Evolutionary conservation across 768 basidiomycete genomes (phyloP), one percentile per base, ranked within the genome.

Genomic region (Boletus sp.): DNA sequence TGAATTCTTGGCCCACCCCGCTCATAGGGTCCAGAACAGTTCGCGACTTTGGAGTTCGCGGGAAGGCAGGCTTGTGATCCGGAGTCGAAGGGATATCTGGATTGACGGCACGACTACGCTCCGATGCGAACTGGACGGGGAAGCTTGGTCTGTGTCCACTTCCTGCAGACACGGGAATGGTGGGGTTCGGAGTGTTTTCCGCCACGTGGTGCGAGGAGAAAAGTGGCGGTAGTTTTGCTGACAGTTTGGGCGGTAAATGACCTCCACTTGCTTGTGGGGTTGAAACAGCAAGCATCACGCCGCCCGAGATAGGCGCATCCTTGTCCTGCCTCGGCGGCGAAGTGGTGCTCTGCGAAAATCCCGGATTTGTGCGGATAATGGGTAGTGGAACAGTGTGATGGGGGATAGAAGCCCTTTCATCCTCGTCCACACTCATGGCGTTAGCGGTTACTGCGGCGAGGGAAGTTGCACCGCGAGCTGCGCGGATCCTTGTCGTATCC

Each of bases 401-500:
- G 15, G 47, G 24, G 9, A 54, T 29, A 36, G 36, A 32, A 24
- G 35, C 44, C 14, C 20, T 42, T 35, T 24, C 50, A 48, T 52
- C 50, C 1, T 51, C 20, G 28, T 57, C 53, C 54, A 52, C 57
- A 29, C 35, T 47, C 57, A 47, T 53, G n/a, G 24, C 5, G 10
- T 24, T 28, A 3, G 14, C 33, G n/a, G 29, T 18, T n/a, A 33
- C 53, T 35, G 50, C 12, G 7, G 50, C 7, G 15, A 29, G 11
- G 12, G 36, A 20, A 39, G 40, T 50, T n/a, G 52, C 50, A 44
- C 60, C 45, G 24, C 36, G 42, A 52, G 70, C 57, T 17, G 67
- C 64, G 33, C 58, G 64, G n/a, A 74, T 70, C 45, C 59, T 66
- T 12, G 63, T 54, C 7, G 67, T 64, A 46, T 75, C 69, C 8